Evolutionary conservation across 2,329 filamentous ascomycete species (phyloP).

Genomic region (Ceratocystis eucalypticola): DNA sequence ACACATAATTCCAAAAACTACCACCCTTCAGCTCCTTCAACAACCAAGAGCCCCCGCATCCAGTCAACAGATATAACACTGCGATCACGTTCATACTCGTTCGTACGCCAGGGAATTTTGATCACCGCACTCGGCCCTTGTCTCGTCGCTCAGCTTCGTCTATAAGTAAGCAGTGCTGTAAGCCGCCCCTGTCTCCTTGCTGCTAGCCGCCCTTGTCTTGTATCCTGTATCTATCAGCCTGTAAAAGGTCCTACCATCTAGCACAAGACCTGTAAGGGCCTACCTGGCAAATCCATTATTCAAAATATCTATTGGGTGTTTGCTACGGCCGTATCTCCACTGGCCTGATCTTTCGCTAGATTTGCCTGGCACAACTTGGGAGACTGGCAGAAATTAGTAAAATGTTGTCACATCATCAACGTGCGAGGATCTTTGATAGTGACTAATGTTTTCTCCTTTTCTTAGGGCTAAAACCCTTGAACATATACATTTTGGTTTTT

Average conservation of each 20-base stretch:
- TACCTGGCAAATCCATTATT: no score
- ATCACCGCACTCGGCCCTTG: no score
- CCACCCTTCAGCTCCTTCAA: slow-evolving; percentile 21
- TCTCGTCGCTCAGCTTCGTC: no score
- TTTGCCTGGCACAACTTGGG: neutral
- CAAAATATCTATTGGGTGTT: no score
- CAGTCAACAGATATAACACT: neutral
- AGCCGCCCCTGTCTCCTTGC: no score
- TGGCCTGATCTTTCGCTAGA: neutral
- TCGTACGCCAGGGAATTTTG: no score
- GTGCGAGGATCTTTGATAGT: neutral
- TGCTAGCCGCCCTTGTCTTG: no score
- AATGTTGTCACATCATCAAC: neutral
- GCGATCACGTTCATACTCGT: neutral
- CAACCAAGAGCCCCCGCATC: neutral
- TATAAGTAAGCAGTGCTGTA: no score
- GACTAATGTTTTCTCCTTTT: neutral
- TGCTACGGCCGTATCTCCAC: neutral
- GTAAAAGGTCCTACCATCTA: no score
- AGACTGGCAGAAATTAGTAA: neutral
- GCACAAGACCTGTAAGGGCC: no score
- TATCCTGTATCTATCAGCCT: no score
- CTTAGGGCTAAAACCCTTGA: neutral
- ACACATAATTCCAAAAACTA: neutral
- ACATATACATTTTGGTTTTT: no score